Percentiles rank a stretch among this genome's conserved stretches.
Conservation (phyloP, 2,329 filamentous ascomycete species). For the Triangularia verruculosa region DNA sequence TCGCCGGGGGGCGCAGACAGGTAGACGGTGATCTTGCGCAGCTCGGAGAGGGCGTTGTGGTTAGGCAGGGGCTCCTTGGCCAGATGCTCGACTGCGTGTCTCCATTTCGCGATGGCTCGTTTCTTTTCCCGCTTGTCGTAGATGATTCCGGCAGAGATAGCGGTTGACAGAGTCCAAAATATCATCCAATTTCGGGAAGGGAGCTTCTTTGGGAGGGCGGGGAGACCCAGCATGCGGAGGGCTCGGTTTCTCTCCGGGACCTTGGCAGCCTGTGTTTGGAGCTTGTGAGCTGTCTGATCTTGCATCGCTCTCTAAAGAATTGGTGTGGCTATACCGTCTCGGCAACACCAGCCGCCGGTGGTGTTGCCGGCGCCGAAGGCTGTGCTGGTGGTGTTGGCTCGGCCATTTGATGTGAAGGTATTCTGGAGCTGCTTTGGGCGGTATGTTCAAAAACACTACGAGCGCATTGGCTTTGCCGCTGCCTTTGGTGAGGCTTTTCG, state of each 20-base stretch:
- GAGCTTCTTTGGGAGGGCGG: constrained; percentile 76
- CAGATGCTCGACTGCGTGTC: constrained; percentile 78
- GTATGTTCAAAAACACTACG: constrained; percentile 14
- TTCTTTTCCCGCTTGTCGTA: constrained; percentile 94
- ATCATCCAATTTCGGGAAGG: constrained; percentile 98
- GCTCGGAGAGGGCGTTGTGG: constrained; percentile 56
- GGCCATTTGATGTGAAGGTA: constrained; percentile 21
- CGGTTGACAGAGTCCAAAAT: constrained; percentile 76
- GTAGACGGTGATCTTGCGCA: constrained; percentile 81
- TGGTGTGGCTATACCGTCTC: constrained; percentile 17
- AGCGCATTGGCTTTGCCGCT: constrained; percentile 21
- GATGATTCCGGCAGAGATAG: constrained; percentile 75
- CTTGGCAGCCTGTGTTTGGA: constrained; percentile 17
- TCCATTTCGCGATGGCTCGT: constrained; percentile 82
- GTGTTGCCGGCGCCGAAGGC: constrained; percentile 13
- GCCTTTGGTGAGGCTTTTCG: constrained; percentile 8
- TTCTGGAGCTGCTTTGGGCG: constrained; percentile 4
- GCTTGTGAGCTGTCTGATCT: not conserved
- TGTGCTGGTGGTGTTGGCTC: constrained; percentile 22
- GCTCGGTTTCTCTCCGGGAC: constrained; percentile 59
- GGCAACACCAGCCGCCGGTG: constrained; percentile 12
- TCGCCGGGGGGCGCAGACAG: constrained; percentile 84
- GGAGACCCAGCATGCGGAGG: constrained; percentile 78
- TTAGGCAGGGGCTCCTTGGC: constrained; percentile 68
- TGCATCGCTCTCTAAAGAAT: not conserved